Conservation (phyloP, 129 eudicot species). For the Saussurea involucrata region DNA sequence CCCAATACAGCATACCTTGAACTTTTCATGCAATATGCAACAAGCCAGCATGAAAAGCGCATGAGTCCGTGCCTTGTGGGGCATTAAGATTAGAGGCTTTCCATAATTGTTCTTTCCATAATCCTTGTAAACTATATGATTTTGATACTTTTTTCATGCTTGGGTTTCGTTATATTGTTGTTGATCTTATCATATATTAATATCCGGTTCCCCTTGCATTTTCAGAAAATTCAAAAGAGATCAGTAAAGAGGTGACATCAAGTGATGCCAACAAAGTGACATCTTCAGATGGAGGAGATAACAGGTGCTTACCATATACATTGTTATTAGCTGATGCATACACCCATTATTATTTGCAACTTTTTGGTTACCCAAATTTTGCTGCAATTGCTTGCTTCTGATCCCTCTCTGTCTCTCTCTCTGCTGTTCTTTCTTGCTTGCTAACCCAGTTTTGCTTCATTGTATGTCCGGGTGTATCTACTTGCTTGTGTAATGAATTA, state of each 20-base stretch:
- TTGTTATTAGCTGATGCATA: constrained; percentile 15
- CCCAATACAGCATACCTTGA: not conserved
- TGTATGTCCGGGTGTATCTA: not conserved
- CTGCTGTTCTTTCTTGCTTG: constrained; percentile 13
- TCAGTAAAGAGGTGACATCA: constrained; percentile 37
- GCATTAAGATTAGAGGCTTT: not conserved
- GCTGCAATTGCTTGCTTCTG: not conserved
- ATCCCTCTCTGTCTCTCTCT: not conserved
- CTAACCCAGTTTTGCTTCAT: not conserved
- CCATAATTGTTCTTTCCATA: not conserved
- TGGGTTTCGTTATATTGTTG: constrained; percentile 7
- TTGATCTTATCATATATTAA: not conserved
- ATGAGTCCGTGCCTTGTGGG: not conserved
- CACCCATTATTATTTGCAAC: constrained; percentile 15
- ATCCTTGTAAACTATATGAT: not conserved
- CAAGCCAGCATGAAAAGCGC: not conserved
- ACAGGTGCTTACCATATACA: constrained; percentile 41
- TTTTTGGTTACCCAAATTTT: constrained; percentile 8
- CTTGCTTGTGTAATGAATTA: not conserved
- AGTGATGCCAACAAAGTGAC: constrained; percentile 42
- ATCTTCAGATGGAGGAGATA: constrained; percentile 45
- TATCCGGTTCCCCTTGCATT: constrained; percentile 16
- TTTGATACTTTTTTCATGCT: constrained; percentile 5
- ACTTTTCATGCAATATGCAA: not conserved
- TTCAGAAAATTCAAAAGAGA: constrained; percentile 65